A percentile compares a stretch with the other conserved stretches of the same genome.
Evolutionary conservation across 2,329 filamentous ascomycete species (phyloP).

Genomic region (Aspergillus ochraceus): DNA sequence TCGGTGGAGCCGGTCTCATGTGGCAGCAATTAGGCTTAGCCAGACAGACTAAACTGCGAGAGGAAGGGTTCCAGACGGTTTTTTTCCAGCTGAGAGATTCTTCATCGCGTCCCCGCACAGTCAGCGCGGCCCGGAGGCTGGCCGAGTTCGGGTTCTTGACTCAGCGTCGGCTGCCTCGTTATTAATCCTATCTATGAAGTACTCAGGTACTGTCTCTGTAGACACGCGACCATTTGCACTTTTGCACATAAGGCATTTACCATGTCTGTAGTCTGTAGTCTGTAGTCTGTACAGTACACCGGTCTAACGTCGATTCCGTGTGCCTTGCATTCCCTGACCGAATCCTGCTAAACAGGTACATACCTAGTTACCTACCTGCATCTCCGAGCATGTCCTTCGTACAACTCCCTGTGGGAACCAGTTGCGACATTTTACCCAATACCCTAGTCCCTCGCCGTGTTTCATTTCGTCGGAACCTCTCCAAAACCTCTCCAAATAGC

Average conservation of each 20-base stretch:
- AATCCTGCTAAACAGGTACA: too few species aligned
- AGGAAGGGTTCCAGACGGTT: conserved; percentile 25
- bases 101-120: conserved; percentile 17
- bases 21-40: conserved; percentile 17
- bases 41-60: conserved; percentile 14
- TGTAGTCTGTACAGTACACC: too few species aligned
- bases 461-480: not conserved
- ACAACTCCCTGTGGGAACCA: too few species aligned
- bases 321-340: too few species aligned
- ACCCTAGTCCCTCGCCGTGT: too few species aligned
- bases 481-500: conserved; percentile 6
- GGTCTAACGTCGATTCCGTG: too few species aligned
- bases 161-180: conserved; percentile 5
- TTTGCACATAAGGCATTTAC: too few species aligned
- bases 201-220: too few species aligned
- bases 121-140: conserved; percentile 13
- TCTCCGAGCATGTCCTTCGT: too few species aligned
- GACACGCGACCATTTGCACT: not conserved
- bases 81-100: conserved; percentile 1
- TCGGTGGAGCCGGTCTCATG: conserved; percentile 12
- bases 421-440: too few species aligned
- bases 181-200: not conserved
- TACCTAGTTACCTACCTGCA: too few species aligned
- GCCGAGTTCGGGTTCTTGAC: conserved; percentile 16
- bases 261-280: too few species aligned